Base-by-base conservation (phyloP, 179 eudicot genomes). In the Nepenthes alata region DNA sequence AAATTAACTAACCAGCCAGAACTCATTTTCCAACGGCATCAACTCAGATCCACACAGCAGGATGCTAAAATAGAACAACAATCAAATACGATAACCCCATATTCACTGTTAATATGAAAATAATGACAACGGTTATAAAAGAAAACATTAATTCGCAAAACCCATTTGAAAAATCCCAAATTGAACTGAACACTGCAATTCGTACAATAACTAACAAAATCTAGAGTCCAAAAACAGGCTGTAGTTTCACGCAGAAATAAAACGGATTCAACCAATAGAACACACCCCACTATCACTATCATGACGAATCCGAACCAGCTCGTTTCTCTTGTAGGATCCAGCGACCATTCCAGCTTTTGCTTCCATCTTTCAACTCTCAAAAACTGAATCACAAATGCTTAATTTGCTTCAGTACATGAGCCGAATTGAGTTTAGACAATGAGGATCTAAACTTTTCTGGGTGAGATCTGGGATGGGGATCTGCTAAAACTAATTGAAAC, bases 341-440 rank as follows among this genome's bases (percentile, higher is more conserved):
- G 98, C 98, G 45, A 91, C 96, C 89, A 91, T 74, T 47, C 96
- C 98, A 67, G 79, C 83, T 63, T 75, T 85, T 5, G 96, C 86
- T 65, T 86, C 96, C 98, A 91, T 91, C 57, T 64, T 55, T 67
- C 7, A 34, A 56, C 55, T 56, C 35, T 15, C 35, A 5, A 13
- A 4, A 16, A 48, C 67, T 57, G 10, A 11, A 11, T 6, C 52
- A 48, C 10, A 41, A 41, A 41, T 41, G 45, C 45, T 41, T 4
- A 4, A 4, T 41, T 41, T 4, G 45, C 8, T 41, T 41, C 52
- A 48, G 11, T 8, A 48, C 2, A 9, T 48, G 52, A 48, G n/a
- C 2, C 2, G 2, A 9, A 48, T 8, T 48, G 52, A 11, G 52
- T 10, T 48, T 3, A 48, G 12, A 11, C 2, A 6, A 5, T 48